Evolutionary conservation across 495 filamentous ascomycete genomes (phyloP).

Genomic region (Geoglossum glabrum): DNA sequence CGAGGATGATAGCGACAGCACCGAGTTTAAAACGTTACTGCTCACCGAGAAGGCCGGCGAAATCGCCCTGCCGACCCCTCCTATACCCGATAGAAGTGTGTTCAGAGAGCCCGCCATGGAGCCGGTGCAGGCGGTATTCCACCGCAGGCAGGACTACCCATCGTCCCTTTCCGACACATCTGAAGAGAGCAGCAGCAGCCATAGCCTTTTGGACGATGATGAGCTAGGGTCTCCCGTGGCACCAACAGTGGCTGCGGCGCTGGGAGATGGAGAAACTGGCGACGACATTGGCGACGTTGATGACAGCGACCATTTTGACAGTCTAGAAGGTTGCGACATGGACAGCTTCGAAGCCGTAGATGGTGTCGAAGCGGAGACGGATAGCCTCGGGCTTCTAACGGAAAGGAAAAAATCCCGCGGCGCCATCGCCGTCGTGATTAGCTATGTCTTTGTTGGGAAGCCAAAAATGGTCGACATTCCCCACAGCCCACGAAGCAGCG

Average conservation of each 20-base stretch:
- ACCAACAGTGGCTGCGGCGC: not conserved
- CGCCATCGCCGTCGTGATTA: not conserved
- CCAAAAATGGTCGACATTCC: slow-evolving; percentile 1
- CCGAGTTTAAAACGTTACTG: not conserved
- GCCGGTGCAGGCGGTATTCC: not conserved
- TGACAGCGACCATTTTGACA: not conserved
- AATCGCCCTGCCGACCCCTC: not conserved
- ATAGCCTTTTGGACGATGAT: not conserved
- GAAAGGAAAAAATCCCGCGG: not conserved
- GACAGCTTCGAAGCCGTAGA: not conserved
- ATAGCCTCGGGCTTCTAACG: not conserved
- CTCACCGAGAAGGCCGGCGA: not conserved
- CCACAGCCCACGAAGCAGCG: not conserved
- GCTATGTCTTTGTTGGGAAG: slow-evolving; percentile 1
- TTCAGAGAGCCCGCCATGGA: not conserved
- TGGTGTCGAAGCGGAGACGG: not conserved
- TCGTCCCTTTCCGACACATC: not conserved
- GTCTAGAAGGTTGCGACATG: too few species aligned
- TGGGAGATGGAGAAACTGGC: not conserved
- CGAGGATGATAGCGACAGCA: not conserved
- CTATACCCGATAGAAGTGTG: not conserved
- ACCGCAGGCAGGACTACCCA: not conserved
- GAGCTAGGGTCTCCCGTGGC: not conserved
- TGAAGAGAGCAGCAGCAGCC: not conserved
- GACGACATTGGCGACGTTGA: not conserved